Evolutionary conservation across 441 rosid species (phyloP).

Genomic region (Biscutella laevigata): DNA sequence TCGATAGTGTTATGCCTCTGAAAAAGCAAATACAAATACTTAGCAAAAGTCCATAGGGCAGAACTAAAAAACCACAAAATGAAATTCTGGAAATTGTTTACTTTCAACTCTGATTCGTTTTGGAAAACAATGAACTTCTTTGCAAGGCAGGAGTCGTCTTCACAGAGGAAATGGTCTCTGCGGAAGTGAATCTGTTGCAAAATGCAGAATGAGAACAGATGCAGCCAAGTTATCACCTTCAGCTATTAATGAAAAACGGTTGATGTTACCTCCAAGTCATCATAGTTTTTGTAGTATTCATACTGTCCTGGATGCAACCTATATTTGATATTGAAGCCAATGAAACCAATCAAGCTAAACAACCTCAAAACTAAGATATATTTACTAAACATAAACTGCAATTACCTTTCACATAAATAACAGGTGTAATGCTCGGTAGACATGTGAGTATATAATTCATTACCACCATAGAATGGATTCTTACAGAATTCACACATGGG

Average conservation of each 20-base stretch:
- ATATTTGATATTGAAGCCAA: constrained; percentile 23
- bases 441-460: constrained; percentile 85
- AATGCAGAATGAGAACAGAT: constrained; percentile 5
- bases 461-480: constrained; percentile 81
- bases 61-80: not conserved
- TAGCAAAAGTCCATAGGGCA: not conserved
- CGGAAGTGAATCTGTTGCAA: constrained; percentile 74
- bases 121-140: constrained; percentile 83
- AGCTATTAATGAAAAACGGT: not conserved
- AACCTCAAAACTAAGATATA: not conserved
- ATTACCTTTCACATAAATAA: constrained; percentile 83
- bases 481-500: constrained; percentile 85
- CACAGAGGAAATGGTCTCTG: constrained; percentile 79
- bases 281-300: constrained; percentile 80
- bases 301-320: constrained; percentile 89
- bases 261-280: constrained; percentile 69
- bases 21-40: not conserved
- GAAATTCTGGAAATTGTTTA: constrained; percentile 22
- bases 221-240: not conserved
- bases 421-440: constrained; percentile 85
- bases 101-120: constrained; percentile 88
- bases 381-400: not conserved
- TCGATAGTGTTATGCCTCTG: constrained; percentile 89
- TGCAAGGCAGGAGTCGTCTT: constrained; percentile 83
- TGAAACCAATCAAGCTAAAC: not conserved